Percentiles rank a stretch among this genome's conserved stretches.
Conservation (phyloP, 331 rosid species). For the Pyrus hybrid region DNA sequence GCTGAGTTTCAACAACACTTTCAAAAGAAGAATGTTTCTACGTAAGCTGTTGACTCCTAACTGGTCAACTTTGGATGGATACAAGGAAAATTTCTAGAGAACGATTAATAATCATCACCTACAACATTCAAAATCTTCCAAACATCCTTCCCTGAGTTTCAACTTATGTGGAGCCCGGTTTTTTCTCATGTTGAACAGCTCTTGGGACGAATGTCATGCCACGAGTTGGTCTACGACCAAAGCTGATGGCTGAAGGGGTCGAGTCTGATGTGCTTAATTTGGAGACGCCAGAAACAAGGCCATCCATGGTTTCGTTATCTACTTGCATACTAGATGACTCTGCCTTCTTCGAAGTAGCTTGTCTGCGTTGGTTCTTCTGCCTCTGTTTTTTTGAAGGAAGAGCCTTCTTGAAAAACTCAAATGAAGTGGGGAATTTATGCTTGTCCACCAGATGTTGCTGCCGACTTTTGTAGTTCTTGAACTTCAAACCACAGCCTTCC, state of each 20-base stretch:
- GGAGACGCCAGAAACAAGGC: conserved; percentile 71
- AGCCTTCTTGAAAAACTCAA: conserved; percentile 65
- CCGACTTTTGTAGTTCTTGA: conserved; percentile 69
- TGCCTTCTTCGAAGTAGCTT: conserved; percentile 22
- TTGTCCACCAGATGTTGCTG: conserved; percentile 90
- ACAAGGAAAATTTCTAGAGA: too few species aligned
- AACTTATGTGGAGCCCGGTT: conserved; percentile 28
- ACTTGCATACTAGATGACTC: conserved; percentile 61
- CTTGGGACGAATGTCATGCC: conserved; percentile 70
- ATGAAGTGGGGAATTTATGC: conserved; percentile 75
- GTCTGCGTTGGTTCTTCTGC: conserved; percentile 46
- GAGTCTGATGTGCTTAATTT: conserved; percentile 70
- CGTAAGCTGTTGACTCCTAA: not conserved
- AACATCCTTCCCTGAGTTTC: not conserved
- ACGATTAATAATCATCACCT: not conserved
- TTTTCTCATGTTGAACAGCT: conserved; percentile 47
- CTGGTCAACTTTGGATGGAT: not conserved
- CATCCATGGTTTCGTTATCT: conserved; percentile 60
- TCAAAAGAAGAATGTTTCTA: too few species aligned
- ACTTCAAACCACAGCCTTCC: conserved; percentile 81
- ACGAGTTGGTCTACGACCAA: conserved; percentile 65
- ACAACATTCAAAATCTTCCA: not conserved
- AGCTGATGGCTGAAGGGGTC: conserved; percentile 77
- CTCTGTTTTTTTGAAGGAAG: conserved; percentile 68
- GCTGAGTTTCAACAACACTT: too few species aligned